Evolutionary conservation across 176 grass and related monocot genomes (phyloP).

Genomic region (Pontederia paniculata): DNA sequence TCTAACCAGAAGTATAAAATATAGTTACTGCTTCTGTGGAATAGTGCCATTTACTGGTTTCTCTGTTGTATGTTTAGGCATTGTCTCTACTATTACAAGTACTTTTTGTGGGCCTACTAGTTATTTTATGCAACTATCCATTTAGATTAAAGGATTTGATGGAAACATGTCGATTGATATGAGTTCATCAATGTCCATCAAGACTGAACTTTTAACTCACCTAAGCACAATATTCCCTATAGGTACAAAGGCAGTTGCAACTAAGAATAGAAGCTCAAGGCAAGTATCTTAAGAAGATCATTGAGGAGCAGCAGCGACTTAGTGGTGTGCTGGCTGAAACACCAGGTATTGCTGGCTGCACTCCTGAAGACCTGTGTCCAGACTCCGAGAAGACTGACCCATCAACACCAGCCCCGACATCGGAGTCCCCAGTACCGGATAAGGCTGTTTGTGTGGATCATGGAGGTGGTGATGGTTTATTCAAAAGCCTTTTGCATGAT

Average conservation of each 20-base stretch:
- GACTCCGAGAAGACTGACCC: slow-evolving; percentile 24
- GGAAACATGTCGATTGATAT: too few relatives aligned
- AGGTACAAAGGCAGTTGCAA: slow-evolving; percentile 40
- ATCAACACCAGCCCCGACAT: slow-evolving; percentile 23
- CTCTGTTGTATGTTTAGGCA: too few relatives aligned
- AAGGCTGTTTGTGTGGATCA: slow-evolving; percentile 11
- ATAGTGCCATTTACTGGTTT: too few relatives aligned
- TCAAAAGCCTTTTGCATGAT: slow-evolving; percentile 22
- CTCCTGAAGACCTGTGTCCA: neutral
- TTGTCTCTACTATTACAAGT: too few relatives aligned
- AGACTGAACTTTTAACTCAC: neutral
- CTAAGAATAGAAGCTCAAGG: slow-evolving; percentile 43
- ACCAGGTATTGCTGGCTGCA: neutral
- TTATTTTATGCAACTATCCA: too few relatives aligned
- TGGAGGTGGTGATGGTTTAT: neutral
- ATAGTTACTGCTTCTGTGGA: too few relatives aligned
- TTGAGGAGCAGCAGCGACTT: slow-evolving; percentile 27
- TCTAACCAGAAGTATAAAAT: too few relatives aligned
- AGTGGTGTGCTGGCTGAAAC: slow-evolving; percentile 24
- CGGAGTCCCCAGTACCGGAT: slow-evolving; percentile 12
- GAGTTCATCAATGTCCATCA: too few relatives aligned
- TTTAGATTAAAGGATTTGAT: too few relatives aligned
- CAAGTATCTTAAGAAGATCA: slow-evolving; percentile 36
- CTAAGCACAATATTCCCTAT: neutral
- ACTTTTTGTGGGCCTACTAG: too few relatives aligned